Percentiles rank a stretch among this genome's conserved stretches.
phyloP scores from a whole-genome alignment of 495 filamentous ascomycete genomes.

The Xylaria intraflava region DNA sequence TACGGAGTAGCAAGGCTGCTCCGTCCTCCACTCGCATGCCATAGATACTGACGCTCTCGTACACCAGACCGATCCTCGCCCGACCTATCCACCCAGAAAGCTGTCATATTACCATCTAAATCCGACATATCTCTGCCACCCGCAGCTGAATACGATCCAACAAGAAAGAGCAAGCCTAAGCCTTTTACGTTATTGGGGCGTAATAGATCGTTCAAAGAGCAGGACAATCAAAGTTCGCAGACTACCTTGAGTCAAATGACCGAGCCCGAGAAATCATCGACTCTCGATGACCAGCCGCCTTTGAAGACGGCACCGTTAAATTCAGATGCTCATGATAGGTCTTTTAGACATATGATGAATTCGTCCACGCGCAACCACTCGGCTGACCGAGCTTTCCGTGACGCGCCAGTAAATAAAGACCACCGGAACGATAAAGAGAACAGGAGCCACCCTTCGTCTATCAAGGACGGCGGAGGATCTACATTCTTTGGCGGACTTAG shows the following conservation, averaged over 20 bases:
- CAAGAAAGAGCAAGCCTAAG: slow-evolving; percentile 47
- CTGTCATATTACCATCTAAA: slow-evolving; percentile 30
- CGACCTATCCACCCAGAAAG: slow-evolving; percentile 31
- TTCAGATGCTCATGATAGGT: slow-evolving; percentile 48
- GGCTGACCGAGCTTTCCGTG: slow-evolving; percentile 49
- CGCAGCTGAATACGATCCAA: slow-evolving; percentile 32
- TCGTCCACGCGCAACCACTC: slow-evolving; percentile 56
- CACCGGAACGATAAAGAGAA: slow-evolving; percentile 36
- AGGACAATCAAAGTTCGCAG: slow-evolving; percentile 38
- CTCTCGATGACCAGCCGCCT: slow-evolving; percentile 19
- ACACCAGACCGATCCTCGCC: slow-evolving; percentile 34
- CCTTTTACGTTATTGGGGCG: slow-evolving; percentile 56
- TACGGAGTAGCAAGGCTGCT: slow-evolving; percentile 1
- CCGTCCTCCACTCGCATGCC: slow-evolving; percentile 16
- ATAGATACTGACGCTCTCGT: slow-evolving; percentile 5
- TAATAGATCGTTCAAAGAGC: slow-evolving; percentile 60
- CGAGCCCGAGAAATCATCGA: slow-evolving; percentile 34
- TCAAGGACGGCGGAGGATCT: slow-evolving; percentile 58
- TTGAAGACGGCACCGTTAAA: slow-evolving; percentile 56
- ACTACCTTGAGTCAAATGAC: slow-evolving; percentile 22
- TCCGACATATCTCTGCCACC: slow-evolving; percentile 41
- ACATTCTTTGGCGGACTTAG: slow-evolving; percentile 68
- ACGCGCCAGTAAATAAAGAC: slow-evolving; percentile 32
- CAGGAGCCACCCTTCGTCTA: slow-evolving; percentile 41
- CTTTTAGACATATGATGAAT: slow-evolving; percentile 57